Base-by-base conservation (phyloP, 2,329 filamentous ascomycete genomes). In the Aspergillus novoparasiticus region DNA sequence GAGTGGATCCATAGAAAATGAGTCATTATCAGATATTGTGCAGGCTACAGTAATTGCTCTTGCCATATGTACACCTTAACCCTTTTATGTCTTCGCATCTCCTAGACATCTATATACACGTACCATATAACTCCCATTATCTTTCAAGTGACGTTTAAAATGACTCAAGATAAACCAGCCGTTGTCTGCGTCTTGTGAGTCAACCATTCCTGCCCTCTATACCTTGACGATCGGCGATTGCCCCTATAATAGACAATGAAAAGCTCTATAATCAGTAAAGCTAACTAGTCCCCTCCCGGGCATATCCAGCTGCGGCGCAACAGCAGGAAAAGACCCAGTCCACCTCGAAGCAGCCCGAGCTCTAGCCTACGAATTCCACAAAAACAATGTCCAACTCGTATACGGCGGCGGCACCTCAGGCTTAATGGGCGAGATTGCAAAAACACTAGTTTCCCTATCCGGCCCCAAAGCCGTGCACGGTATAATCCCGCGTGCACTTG, bases 401-500 rank as follows among this genome's bases (percentile, higher is more conserved):
- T 98, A 98, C 78, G 94, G 94, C 69, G 95, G 95, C 69, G 95
- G 95, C 73, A 97, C 94, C 2, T 88, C 92, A 45, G 95, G 95
- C 11, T 85, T 99, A 53, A 99, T 99, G 95, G 95, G 95, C 74
- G 93, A 97, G 76, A 80, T 98, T 9, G 93, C 95, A 53, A 90
- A 89, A 72, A 94, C 92, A 0, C 88, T 98, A 36, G 93, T 96
- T 69, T 85, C 90, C 0, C 87, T 97, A 67, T 89, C 89, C 6
- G 94, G 95, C 3, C 92, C 93, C 0, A 78, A 88, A 57, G 81
- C 90, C 14, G 95, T 97, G 14, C 94, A 97, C 81, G 95, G 95
- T 74, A 91, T 99, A 76, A 97, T 99, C 72, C 95, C 95, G 6
- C 86, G 89, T 59, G 90, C 94, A 0, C 86, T 99, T 5, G 87